phyloP scores from a whole-genome alignment of 176 grass and related monocot genomes.

The Ensete glaucum region DNA sequence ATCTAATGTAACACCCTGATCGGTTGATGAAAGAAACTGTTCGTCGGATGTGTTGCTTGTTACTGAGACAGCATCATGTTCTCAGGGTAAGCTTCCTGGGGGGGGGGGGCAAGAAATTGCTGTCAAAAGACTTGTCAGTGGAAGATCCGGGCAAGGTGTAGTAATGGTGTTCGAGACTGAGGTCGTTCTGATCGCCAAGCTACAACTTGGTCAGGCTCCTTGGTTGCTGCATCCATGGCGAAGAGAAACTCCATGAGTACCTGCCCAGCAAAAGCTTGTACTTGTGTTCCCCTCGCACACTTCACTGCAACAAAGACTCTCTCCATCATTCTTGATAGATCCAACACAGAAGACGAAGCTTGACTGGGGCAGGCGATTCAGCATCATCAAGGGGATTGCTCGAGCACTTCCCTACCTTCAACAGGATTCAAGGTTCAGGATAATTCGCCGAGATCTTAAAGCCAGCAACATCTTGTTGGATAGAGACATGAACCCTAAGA shows the following conservation, averaged over 20 bases:
- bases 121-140: no score
- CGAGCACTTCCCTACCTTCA: background rate
- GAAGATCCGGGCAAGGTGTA: no score
- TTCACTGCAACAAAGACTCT: background rate
- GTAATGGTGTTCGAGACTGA: background rate
- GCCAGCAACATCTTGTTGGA: background rate
- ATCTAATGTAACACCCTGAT: no score
- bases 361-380: background rate
- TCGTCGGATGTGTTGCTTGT: no score
- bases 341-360: background rate
- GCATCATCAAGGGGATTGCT: constrained; percentile 6
- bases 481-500: background rate
- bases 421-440: background rate
- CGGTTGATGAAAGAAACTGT: no score
- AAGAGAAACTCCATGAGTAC: constrained; percentile 1
- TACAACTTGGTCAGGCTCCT: constrained; percentile 8
- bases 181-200: constrained; percentile 2
- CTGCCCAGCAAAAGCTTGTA: constrained; percentile 13
- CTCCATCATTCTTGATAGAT: background rate
- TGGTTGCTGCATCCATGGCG: constrained; percentile 5
- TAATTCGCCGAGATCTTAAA: background rate
- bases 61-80: no score
- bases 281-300: background rate
- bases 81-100: no score
- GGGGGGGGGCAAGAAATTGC: no score